Conservation (phyloP, 2,329 filamentous ascomycete genomes). For the Chaetomium olivaceum region DNA sequence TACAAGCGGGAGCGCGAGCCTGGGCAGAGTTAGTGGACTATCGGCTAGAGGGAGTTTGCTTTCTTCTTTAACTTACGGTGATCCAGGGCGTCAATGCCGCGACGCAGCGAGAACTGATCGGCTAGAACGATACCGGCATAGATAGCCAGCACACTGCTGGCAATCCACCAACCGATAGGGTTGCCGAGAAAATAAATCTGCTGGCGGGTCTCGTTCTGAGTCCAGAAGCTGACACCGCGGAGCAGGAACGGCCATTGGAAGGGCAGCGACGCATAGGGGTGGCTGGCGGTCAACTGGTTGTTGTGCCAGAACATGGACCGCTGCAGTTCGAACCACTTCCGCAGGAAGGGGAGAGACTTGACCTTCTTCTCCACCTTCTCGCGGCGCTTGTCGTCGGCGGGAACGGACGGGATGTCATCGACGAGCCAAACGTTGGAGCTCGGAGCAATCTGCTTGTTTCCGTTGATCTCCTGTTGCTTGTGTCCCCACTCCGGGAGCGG, state of each 20-base stretch:
- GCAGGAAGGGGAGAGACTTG: conserved; percentile 83
- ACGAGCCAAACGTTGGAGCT: conserved; percentile 93
- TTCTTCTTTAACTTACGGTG: conserved; percentile 66
- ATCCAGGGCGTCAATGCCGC: conserved; percentile 90
- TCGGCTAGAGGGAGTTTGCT: not conserved
- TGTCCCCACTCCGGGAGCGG: conserved; percentile 96
- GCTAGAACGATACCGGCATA: conserved; percentile 89
- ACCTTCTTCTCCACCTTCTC: conserved; percentile 74
- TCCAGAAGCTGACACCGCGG: conserved; percentile 98
- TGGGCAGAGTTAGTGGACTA: conserved; percentile 43
- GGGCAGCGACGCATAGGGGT: conserved; percentile 91
- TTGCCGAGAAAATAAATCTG: conserved; percentile 99
- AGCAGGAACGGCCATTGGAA: conserved; percentile 98
- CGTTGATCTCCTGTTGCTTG: conserved; percentile 98
- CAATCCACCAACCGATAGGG: conserved; percentile 95
- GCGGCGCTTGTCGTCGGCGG: conserved; percentile 70
- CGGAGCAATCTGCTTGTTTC: conserved; percentile 91
- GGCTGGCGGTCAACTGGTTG: conserved; percentile 93
- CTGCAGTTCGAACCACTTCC: conserved; percentile 95
- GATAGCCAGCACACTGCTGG: conserved; percentile 87
- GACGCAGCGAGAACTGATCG: conserved; percentile 89
- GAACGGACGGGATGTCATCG: conserved; percentile 83
- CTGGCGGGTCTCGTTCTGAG: conserved; percentile 87
- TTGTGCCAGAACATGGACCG: conserved; percentile 99
- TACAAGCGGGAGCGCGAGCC: conserved; percentile 92